Conservation (phyloP, 495 filamentous ascomycete genomes). For the Aspergillus nanangensis region DNA sequence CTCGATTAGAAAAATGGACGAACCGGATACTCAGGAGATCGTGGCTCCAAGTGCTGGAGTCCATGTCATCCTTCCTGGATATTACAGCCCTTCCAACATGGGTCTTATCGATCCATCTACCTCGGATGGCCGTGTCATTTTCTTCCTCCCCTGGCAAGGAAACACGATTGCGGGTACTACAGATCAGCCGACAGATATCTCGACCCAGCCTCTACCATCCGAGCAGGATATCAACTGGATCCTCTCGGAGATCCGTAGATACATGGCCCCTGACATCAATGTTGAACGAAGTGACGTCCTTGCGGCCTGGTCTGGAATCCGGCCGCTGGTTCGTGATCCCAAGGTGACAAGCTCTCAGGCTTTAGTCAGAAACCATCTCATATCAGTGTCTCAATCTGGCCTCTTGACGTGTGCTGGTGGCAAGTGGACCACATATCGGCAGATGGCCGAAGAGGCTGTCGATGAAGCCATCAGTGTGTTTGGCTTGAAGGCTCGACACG, state of each 20-base stretch:
- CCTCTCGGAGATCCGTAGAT: slow-evolving; percentile 81
- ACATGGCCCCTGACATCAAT: slow-evolving; percentile 88
- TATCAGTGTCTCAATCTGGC: slow-evolving; percentile 80
- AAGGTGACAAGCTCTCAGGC: slow-evolving; percentile 92
- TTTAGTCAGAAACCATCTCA: slow-evolving; percentile 90
- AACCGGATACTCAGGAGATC: slow-evolving; percentile 70
- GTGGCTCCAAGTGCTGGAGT: slow-evolving; percentile 92
- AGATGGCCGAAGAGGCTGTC: slow-evolving; percentile 97
- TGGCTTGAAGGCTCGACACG: slow-evolving; percentile 57
- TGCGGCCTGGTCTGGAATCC: slow-evolving; percentile 92
- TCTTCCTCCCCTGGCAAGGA: slow-evolving; percentile 99
- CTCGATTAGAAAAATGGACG: slow-evolving; percentile 87
- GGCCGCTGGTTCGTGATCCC: slow-evolving; percentile 90
- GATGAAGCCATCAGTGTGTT: slow-evolving; percentile 83
- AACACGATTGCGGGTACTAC: slow-evolving; percentile 99
- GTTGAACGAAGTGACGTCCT: slow-evolving; percentile 92
- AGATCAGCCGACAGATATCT: slow-evolving; percentile 78
- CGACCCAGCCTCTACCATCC: slow-evolving; percentile 77
- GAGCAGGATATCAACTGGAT: slow-evolving; percentile 98
- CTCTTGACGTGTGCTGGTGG: slow-evolving; percentile 94
- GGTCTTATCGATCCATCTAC: slow-evolving; percentile 92
- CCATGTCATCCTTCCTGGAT: slow-evolving; percentile 91
- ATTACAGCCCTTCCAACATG: slow-evolving; percentile 94
- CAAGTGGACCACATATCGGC: slow-evolving; percentile 98
- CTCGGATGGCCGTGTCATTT: slow-evolving; percentile 94